These are phyloP conservation scores for Colletotrichum lini DNA, from an alignment of 2,329 filamentous ascomycete species.

Conservation along the genomic window DNA sequence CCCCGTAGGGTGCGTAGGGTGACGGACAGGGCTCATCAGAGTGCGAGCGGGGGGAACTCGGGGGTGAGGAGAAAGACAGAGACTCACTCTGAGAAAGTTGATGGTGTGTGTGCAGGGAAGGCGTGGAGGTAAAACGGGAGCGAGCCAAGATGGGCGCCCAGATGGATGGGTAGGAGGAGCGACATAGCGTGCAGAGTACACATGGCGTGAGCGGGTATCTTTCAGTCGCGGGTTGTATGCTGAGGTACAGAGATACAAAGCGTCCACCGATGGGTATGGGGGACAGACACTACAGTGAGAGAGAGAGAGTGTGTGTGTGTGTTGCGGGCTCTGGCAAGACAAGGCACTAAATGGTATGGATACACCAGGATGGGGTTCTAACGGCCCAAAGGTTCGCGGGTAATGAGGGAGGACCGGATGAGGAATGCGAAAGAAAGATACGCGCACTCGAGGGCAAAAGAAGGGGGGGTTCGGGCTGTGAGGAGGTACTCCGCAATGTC, in stretches of 20 bases:
- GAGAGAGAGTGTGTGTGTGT: neutral
- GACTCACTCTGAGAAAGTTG: slow-evolving; percentile 1
- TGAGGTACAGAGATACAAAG: slow-evolving; percentile 1
- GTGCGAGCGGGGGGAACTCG: neutral
- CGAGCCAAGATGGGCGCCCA: slow-evolving; percentile 40
- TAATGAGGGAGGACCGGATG: slow-evolving; percentile 9
- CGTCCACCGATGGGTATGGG: neutral
- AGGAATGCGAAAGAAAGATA: slow-evolving; percentile 28
- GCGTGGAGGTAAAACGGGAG: slow-evolving; percentile 39
- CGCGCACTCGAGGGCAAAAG: slow-evolving; percentile 9
- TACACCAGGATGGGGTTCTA: slow-evolving; percentile 7
- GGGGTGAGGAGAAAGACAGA: neutral
- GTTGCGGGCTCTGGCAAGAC: neutral
- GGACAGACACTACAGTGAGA: neutral
- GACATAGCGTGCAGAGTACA: neutral
- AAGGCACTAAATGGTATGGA: neutral
- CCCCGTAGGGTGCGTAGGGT: neutral
- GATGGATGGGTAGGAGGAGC: slow-evolving; percentile 29
- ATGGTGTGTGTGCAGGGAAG: slow-evolving; percentile 37
- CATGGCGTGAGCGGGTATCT: slow-evolving; percentile 11
- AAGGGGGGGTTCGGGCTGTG: neutral
- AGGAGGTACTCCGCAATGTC: neutral
- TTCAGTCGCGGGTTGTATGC: neutral
- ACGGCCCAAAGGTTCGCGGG: slow-evolving; percentile 17
- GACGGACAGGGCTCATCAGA: slow-evolving; percentile 21